phyloP scores from a whole-genome alignment of 2,329 filamentous ascomycete genomes.

The Arthroderma uncinatum region DNA sequence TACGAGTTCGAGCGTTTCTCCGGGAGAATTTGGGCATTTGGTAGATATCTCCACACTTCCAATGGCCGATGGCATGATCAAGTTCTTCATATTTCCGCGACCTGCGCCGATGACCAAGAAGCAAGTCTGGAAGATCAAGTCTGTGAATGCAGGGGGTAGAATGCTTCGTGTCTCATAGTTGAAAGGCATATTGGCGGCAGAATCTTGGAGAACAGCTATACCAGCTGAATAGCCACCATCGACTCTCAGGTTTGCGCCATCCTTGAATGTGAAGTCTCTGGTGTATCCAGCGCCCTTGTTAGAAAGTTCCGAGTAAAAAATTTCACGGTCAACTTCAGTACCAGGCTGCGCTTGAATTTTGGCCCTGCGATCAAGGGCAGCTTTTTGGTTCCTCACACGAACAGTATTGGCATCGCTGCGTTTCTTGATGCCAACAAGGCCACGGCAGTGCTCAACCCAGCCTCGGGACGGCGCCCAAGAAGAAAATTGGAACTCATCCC shows the following conservation, averaged over 20 bases:
- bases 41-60: not conserved
- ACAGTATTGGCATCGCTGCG: not conserved
- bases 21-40: not conserved
- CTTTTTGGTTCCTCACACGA: not conserved
- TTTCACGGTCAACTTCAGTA: too few relatives aligned
- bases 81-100: not conserved
- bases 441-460: not conserved
- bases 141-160: not conserved
- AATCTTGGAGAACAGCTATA: not conserved
- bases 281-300: not conserved
- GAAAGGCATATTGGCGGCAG: not conserved
- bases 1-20: not conserved
- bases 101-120: not conserved
- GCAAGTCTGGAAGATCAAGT: not conserved
- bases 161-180: not conserved
- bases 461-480: not conserved
- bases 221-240: not conserved
- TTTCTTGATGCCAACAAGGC: not conserved
- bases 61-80: not conserved
- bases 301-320: not conserved
- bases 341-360: too few relatives aligned
- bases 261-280: not conserved
- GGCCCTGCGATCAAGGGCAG: too few relatives aligned
- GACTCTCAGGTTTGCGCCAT: not conserved
- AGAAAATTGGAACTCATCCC: slow-evolving; percentile 3